phyloP scores from a whole-genome alignment of 306 rosid genomes.

The Elaeagnus macrophylla region DNA sequence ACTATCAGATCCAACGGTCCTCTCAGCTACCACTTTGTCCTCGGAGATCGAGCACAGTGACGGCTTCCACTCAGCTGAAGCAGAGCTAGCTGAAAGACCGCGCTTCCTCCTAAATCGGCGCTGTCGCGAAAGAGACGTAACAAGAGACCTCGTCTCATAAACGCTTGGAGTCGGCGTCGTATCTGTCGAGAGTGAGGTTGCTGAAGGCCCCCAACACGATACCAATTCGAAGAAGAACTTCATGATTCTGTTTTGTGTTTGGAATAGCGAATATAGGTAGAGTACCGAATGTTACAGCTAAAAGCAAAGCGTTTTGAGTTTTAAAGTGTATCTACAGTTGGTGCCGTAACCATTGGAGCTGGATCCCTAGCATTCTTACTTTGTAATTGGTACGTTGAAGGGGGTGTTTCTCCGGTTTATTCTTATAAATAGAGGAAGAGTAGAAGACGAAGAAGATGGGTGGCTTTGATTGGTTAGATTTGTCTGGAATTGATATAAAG shows the following conservation, averaged over 20 bases:
- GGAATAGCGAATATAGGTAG: not conserved
- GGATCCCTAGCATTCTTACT: too few relatives aligned
- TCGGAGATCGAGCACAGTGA: conserved; percentile 47
- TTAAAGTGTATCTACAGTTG: too few relatives aligned
- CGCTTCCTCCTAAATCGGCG: conserved; percentile 9
- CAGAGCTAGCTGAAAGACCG: not conserved
- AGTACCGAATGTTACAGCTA: too few relatives aligned
- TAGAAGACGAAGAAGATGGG: too few relatives aligned
- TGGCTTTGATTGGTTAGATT: too few relatives aligned
- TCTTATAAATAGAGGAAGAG: too few relatives aligned
- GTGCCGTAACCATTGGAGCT: too few relatives aligned
- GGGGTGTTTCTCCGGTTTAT: too few relatives aligned
- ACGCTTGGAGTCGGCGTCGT: too few relatives aligned
- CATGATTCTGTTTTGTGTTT: conserved; percentile 15
- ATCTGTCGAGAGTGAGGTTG: not conserved
- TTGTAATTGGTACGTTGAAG: too few relatives aligned
- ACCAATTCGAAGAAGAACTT: conserved; percentile 38
- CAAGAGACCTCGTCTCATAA: conserved; percentile 31
- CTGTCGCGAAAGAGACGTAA: not conserved
- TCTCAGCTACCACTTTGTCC: conserved; percentile 16
- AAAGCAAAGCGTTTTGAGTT: too few relatives aligned
- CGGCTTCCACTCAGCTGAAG: conserved; percentile 46
- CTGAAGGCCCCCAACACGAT: conserved; percentile 32
- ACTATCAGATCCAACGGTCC: conserved; percentile 1
- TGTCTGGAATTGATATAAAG: too few relatives aligned